A percentile compares a stretch with the other conserved stretches of the same genome.
Conservation (phyloP, 495 filamentous ascomycete genomes). For the Penicillium alfredii region DNA sequence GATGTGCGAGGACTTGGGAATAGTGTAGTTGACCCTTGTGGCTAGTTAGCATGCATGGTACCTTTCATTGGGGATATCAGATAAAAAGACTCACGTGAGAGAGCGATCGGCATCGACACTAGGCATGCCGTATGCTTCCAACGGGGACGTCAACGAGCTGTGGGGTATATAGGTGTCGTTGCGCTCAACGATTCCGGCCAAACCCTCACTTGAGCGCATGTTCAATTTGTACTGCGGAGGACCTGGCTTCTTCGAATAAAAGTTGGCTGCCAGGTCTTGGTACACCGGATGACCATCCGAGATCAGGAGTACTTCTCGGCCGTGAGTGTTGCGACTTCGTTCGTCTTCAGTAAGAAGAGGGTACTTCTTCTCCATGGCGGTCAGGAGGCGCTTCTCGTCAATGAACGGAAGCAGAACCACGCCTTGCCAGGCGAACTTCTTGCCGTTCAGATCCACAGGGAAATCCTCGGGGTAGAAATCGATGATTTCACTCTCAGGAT, state of each 20-base stretch:
- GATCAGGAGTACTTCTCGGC: constrained; percentile 75
- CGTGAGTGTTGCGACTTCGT: constrained; percentile 67
- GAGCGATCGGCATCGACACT: constrained; percentile 76
- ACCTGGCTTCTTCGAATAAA: constrained; percentile 85
- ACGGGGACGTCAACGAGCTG: constrained; percentile 56
- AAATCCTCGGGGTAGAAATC: constrained; percentile 98
- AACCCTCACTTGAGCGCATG: constrained; percentile 62
- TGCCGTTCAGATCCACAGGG: constrained; percentile 87
- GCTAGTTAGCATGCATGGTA: constrained; percentile 32
- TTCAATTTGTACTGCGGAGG: constrained; percentile 61
- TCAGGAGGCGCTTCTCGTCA: constrained; percentile 78
- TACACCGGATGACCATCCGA: constrained; percentile 78
- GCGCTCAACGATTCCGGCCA: constrained; percentile 76
- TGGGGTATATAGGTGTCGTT: constrained; percentile 75
- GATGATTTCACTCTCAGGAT: constrained; percentile 81
- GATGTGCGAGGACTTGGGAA: constrained; percentile 60
- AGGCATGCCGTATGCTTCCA: constrained; percentile 61
- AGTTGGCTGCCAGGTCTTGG: constrained; percentile 68
- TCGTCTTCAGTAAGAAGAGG: constrained; percentile 75
- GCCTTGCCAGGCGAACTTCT: constrained; percentile 98
- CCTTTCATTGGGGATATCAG: neutral
- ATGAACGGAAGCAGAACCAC: constrained; percentile 93
- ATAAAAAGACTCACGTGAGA: constrained; percentile 56
- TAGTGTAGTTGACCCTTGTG: constrained; percentile 71
- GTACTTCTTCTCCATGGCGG: constrained; percentile 78